Evolutionary conservation across 805 yeast species (phyloP).

Genomic region (Wickerhamomyces tratensis): DNA sequence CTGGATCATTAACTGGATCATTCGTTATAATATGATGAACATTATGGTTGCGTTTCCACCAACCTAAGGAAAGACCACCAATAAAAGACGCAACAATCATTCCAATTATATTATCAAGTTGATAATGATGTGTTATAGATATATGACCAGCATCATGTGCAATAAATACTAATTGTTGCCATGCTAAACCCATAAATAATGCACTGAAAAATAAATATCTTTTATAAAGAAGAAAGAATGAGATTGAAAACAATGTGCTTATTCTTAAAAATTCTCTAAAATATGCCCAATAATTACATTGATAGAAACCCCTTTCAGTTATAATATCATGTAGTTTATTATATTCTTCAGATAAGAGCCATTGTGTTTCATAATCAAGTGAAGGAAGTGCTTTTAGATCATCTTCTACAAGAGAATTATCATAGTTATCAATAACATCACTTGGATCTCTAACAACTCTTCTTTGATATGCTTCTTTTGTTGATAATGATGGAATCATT

Average conservation of each 20-base stretch:
- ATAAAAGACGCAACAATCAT: constrained; percentile 63
- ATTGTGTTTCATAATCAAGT: constrained; percentile 61
- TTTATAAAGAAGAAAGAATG: constrained; percentile 38
- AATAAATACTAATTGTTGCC: constrained; percentile 86
- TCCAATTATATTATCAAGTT: constrained; percentile 66
- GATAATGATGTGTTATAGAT: constrained; percentile 73
- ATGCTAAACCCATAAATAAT: constrained; percentile 55
- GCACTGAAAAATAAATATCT: constrained; percentile 49
- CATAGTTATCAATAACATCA: constrained; percentile 43
- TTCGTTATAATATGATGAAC: constrained; percentile 91
- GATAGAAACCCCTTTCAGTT: constrained; percentile 49
- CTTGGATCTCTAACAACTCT: constrained; percentile 45
- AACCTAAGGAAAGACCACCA: constrained; percentile 86
- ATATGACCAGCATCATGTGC: constrained; percentile 91
- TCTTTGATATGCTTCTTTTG: constrained; percentile 19
- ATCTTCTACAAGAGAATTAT: constrained; percentile 39
- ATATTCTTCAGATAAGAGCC: constrained; percentile 43
- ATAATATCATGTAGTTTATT: constrained; percentile 47
- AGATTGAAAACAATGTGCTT: constrained; percentile 36
- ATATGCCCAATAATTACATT: constrained; percentile 68
- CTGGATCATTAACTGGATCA: constrained; percentile 92
- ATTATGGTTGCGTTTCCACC: constrained; percentile 94
- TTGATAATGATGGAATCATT: constrained; percentile 28
- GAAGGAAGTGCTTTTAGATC: constrained; percentile 54
- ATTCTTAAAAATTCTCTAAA: constrained; percentile 61